Evolutionary conservation across 306 rosid genomes (phyloP).

Genomic region (Lupinus albus): DNA sequence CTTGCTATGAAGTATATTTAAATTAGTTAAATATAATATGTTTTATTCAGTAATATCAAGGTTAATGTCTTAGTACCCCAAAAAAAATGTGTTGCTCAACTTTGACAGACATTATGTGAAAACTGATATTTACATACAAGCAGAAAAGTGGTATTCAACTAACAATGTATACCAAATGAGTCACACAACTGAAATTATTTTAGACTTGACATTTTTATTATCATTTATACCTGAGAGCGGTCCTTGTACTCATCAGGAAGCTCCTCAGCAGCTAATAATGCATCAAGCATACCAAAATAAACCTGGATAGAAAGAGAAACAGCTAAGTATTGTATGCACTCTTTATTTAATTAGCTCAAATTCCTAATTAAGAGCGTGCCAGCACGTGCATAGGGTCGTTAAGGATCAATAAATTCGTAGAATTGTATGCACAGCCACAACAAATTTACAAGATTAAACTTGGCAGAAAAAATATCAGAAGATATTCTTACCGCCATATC

Average conservation of each 20-base stretch:
- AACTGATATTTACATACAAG: not conserved
- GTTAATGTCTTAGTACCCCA: constrained; percentile 8
- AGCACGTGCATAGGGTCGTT: constrained; percentile 16
- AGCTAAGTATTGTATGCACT: constrained; percentile 32
- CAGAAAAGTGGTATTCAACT: too few relatives aligned
- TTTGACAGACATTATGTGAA: not conserved
- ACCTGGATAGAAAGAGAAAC: constrained; percentile 60
- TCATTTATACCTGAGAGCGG: constrained; percentile 74
- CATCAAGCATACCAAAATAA: constrained; percentile 99
- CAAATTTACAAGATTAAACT: constrained; percentile 21
- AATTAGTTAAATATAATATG: not conserved
- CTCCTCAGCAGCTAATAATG: constrained; percentile 90
- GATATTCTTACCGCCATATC: constrained; percentile 88
- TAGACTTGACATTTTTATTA: too few relatives aligned
- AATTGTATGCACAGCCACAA: constrained; percentile 30
- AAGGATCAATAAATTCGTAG: constrained; percentile 18
- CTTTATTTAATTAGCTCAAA: constrained; percentile 7
- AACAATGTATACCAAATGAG: too few relatives aligned
- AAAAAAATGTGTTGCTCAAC: not conserved
- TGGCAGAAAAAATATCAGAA: constrained; percentile 11
- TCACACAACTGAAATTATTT: too few relatives aligned
- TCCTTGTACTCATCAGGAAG: constrained; percentile 94
- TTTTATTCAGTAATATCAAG: constrained; percentile 8
- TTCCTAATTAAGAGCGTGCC: constrained; percentile 7
- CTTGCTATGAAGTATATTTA: not conserved